These are phyloP conservation scores for Aspergillus ostianus DNA, from an alignment of 495 filamentous ascomycete genomes.

Conservation along the genomic window DNA sequence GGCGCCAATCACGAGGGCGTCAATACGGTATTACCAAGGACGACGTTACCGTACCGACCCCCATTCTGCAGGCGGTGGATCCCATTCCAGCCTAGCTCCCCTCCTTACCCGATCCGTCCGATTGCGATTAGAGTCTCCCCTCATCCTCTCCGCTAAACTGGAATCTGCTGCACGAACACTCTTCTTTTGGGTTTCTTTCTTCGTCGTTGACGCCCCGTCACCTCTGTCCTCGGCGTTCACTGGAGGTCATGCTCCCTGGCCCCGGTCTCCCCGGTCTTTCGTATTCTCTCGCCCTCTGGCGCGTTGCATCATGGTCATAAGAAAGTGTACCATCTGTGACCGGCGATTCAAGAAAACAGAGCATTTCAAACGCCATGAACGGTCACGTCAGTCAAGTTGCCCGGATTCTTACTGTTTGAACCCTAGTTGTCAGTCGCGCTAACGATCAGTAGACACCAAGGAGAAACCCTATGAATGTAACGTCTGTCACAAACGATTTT, in stretches of 20 bases:
- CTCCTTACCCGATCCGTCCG: background rate
- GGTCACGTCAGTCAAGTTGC: conserved; percentile 45
- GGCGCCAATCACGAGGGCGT: too few species aligned
- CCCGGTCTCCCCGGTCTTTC: conserved; percentile 5
- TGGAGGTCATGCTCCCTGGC: conserved; percentile 1
- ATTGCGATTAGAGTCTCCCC: conserved; percentile 2
- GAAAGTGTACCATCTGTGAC: conserved; percentile 52
- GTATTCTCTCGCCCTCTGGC: conserved; percentile 13
- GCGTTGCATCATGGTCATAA: conserved; percentile 43
- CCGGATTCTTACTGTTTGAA: background rate
- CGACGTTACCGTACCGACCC: too few species aligned
- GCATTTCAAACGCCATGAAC: conserved; percentile 54
- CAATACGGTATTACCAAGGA: too few species aligned
- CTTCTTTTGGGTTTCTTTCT: conserved; percentile 1
- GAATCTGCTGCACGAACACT: background rate
- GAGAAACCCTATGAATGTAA: conserved; percentile 54
- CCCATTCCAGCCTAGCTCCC: background rate
- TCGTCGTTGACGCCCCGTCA: conserved; percentile 5
- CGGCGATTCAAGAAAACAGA: conserved; percentile 55
- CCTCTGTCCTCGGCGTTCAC: background rate
- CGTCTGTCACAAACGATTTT: conserved; percentile 53
- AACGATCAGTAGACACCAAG: conserved; percentile 43
- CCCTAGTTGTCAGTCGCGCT: background rate
- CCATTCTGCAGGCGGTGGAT: background rate
- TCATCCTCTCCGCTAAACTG: conserved; percentile 11